These are phyloP conservation scores for Tetrapisispora pingtungensis DNA, from an alignment of 805 yeast genomes.

Conservation along the genomic window DNA sequence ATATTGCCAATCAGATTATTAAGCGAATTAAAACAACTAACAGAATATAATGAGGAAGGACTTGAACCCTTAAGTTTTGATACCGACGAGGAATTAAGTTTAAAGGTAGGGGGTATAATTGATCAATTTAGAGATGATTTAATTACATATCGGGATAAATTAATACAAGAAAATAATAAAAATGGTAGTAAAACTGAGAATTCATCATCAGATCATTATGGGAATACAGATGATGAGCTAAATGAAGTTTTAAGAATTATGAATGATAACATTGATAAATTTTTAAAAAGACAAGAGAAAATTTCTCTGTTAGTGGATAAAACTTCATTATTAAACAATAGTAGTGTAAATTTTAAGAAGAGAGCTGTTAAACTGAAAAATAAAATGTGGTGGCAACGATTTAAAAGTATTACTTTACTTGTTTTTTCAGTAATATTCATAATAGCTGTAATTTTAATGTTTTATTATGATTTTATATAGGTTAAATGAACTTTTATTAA, in stretches of 20 bases:
- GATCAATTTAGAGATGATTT: constrained; percentile 26
- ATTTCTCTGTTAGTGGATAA: constrained; percentile 64
- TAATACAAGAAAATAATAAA: background rate
- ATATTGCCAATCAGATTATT: constrained; percentile 26
- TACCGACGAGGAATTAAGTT: constrained; percentile 16
- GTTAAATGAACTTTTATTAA: too few species aligned
- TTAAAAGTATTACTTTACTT: constrained; percentile 26
- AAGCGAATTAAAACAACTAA: constrained; percentile 21
- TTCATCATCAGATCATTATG: background rate
- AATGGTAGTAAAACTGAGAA: constrained; percentile 3
- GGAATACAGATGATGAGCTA: constrained; percentile 22
- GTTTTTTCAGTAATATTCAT: constrained; percentile 16
- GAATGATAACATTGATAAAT: constrained; percentile 32
- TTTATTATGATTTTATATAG: constrained; percentile 1
- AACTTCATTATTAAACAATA: constrained; percentile 60
- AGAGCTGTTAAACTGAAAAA: constrained; percentile 54
- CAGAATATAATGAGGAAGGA: constrained; percentile 3
- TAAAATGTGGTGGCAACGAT: constrained; percentile 60
- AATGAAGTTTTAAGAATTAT: constrained; percentile 27
- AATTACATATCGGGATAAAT: constrained; percentile 14
- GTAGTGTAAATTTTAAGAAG: constrained; percentile 59
- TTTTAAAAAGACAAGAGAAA: constrained; percentile 70
- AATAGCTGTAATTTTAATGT: constrained; percentile 7
- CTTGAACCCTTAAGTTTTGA: constrained; percentile 6
- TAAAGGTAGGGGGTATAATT: constrained; percentile 19